Evolutionary conservation across 208 protist species (phyloP).

Genomic region (Crithidia brevicula): DNA sequence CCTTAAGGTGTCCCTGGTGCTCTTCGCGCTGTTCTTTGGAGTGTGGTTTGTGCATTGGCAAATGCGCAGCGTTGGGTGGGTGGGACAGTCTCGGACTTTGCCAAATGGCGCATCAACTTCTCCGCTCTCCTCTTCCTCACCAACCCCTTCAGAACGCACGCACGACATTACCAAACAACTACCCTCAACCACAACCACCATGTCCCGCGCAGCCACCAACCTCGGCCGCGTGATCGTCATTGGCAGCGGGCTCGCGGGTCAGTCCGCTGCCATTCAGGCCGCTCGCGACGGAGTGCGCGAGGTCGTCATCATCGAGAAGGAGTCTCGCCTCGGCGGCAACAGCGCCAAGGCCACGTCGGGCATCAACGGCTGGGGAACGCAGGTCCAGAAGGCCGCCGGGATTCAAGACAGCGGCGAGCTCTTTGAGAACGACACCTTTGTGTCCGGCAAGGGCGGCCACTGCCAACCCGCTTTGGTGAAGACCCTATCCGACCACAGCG

Average conservation of each 20-base stretch:
- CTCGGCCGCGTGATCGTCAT: constrained; percentile 77
- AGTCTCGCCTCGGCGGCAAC: constrained; percentile 92
- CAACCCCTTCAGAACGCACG: constrained; percentile 20
- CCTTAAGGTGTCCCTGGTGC: constrained; percentile 13
- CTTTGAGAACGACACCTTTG: constrained; percentile 83
- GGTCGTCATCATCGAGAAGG: constrained; percentile 94
- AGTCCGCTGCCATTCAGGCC: constrained; percentile 80
- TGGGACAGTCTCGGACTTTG: constrained; percentile 3
- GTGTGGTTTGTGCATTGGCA: constrained; percentile 4
- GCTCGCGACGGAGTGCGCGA: constrained; percentile 67
- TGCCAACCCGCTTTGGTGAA: constrained; percentile 81
- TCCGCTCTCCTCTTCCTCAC: constrained; percentile 6
- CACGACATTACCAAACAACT: constrained; percentile 33
- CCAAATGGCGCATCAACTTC: constrained; percentile 9
- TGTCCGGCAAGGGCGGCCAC: constrained; percentile 64
- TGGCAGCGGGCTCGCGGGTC: constrained; percentile 83
- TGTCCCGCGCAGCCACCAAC: constrained; percentile 42
- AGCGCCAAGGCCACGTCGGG: constrained; percentile 96
- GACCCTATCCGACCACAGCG: constrained; percentile 76
- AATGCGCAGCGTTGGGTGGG: neutral
- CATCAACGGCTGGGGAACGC: constrained; percentile 94
- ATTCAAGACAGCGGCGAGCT: constrained; percentile 66
- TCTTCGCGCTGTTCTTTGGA: constrained; percentile 17
- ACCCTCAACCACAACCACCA: constrained; percentile 45
- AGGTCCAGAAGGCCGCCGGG: constrained; percentile 69